phyloP scores from a whole-genome alignment of 805 yeast genomes.

The Candida oleophila region DNA sequence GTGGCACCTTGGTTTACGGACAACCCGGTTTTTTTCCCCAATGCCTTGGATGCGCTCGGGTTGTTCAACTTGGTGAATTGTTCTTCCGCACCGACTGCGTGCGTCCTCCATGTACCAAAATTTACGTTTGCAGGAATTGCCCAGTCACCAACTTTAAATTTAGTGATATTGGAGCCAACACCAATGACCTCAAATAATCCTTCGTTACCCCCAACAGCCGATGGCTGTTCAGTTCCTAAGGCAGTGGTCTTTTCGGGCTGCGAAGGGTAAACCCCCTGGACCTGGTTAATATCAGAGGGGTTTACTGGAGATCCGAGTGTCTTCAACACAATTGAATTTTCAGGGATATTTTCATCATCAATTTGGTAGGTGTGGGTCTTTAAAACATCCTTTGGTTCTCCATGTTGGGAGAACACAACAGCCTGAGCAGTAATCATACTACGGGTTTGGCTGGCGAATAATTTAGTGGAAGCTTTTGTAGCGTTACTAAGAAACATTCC shows the following conservation, averaged over 20 bases:
- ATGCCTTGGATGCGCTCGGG: constrained; percentile 44
- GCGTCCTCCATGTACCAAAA: constrained; percentile 94
- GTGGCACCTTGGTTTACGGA: constrained; percentile 73
- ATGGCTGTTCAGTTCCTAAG: constrained; percentile 59
- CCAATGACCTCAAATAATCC: constrained; percentile 86
- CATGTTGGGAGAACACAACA: constrained; percentile 65
- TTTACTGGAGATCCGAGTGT: constrained; percentile 43
- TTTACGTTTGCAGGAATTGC: constrained; percentile 74
- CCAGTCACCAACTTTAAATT: constrained; percentile 76
- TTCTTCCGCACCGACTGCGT: constrained; percentile 52
- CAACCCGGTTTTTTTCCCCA: constrained; percentile 31
- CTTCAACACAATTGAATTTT: constrained; percentile 32
- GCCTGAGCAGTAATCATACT: constrained; percentile 58
- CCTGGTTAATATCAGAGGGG: constrained; percentile 46
- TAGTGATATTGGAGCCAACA: constrained; percentile 53
- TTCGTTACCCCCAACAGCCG: constrained; percentile 91
- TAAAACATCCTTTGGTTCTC: constrained; percentile 60
- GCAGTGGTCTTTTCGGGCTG: constrained; percentile 50
- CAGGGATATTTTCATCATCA: constrained; percentile 42
- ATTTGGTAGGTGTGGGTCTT: constrained; percentile 52
- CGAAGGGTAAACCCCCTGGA: constrained; percentile 47
- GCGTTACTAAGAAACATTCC: not conserved
- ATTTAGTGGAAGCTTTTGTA: not conserved
- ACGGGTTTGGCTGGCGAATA: constrained; percentile 12
- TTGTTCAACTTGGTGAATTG: constrained; percentile 60